Evolutionary conservation across 2,329 filamentous ascomycete genomes (phyloP), one percentile per base, ranked within the genome.

Genomic region (Beauveria bassiana): DNA sequence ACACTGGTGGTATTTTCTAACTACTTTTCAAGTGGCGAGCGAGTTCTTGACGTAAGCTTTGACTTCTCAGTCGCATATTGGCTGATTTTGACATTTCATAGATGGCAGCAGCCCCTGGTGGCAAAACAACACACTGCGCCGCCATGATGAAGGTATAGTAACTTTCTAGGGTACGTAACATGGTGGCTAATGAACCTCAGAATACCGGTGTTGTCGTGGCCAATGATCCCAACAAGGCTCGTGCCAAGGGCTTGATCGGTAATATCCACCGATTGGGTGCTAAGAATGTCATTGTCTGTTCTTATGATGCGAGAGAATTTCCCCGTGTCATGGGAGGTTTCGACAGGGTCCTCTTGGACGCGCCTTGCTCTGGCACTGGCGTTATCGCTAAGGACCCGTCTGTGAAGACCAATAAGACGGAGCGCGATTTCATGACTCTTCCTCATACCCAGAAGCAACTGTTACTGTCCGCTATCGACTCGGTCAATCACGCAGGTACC

Each of bases 321-420:
- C 95, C 95, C 31, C 90, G 87, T 70, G 90, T 96, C 43, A 92
- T 99, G 75, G 95, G 93, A 63, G 95, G 95, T 14, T 99, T 99
- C 65, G 95, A 99, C 74, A 86, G 95, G 65, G 91, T 99, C 6
- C 79, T 98, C 51, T 89, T 98, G 62, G 93, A 99, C 77, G 93
- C 92, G 1, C 95, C 95, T 5, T 98, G 95, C 78, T 96, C 93
- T 3, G 93, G 95, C 68, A 99, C 95, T 1, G 95, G 95, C 69
- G 95, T 99, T 71, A 99, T 99, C 67, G 89, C 92, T 65, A 99
- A 99, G 79, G 95, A 99, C 75, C 86, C 93, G 38, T 91, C 89
- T 66, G 92, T 99, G 68, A 99, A 99, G 83, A 98, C 93, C 26
- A 98, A 97, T 81, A 98, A 98, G 81, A 96, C 90, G 12, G 91